A percentile compares a stretch with the other conserved stretches of the same genome.
Evolutionary conservation across 2,329 filamentous ascomycete species (phyloP).

Genomic region (Fusarium albosuccineum): DNA sequence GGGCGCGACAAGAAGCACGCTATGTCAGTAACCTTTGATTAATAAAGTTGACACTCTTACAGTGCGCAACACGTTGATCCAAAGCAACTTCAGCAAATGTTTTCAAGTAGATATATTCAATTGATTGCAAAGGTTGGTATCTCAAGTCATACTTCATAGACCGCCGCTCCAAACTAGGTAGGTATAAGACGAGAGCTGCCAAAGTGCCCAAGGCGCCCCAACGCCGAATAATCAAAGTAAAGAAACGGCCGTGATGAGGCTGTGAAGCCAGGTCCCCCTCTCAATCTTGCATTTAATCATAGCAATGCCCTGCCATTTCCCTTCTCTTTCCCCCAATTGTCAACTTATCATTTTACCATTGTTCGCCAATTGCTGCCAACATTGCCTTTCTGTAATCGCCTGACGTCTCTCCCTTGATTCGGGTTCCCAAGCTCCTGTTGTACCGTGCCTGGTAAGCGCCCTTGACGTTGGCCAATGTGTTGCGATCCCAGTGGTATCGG

Average conservation of each 20-base stretch:
- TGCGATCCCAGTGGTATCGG: slow-evolving; percentile 84
- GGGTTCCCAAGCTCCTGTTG: slow-evolving; percentile 72
- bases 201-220: slow-evolving; percentile 28
- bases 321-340: neutral
- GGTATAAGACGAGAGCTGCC: slow-evolving; percentile 17
- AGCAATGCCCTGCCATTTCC: neutral
- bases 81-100: neutral
- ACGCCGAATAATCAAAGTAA: slow-evolving; percentile 31
- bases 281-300: slow-evolving; percentile 5
- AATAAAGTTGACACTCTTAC: too few relatives aligned
- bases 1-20: too few relatives aligned
- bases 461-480: slow-evolving; percentile 81
- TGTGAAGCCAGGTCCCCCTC: slow-evolving; percentile 13
- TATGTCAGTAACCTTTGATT: too few relatives aligned
- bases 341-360: slow-evolving; percentile 28
- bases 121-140: slow-evolving; percentile 29
- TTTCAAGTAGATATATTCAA: neutral
- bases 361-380: slow-evolving; percentile 74
- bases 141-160: slow-evolving; percentile 16
- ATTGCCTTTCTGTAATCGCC: slow-evolving; percentile 85
- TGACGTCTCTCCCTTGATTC: slow-evolving; percentile 86
- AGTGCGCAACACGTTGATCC: neutral
- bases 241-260: slow-evolving; percentile 25
- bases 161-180: slow-evolving; percentile 10
- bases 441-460: slow-evolving; percentile 81